These are phyloP conservation scores for Podila minutissima DNA, from an alignment of 192 early-diverging fungal species.

Conservation along the genomic window DNA sequence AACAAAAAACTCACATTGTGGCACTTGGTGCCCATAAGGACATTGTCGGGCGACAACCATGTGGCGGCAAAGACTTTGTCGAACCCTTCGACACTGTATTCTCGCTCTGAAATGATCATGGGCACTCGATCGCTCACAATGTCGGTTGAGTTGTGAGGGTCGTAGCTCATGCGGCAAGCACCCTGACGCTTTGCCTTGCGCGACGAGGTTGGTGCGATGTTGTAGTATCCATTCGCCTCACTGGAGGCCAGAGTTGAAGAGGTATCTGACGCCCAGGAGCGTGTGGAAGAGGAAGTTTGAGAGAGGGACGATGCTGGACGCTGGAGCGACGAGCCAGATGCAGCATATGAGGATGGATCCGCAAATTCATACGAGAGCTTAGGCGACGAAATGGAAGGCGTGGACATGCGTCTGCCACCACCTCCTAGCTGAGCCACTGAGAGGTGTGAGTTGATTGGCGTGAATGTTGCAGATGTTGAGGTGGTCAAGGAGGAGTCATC, in stretches of 20 bases:
- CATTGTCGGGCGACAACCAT: conserved; percentile 61
- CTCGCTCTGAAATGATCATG: conserved; percentile 23
- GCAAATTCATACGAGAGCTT: no score
- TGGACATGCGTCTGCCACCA: conserved; percentile 36
- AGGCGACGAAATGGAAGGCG: conserved; percentile 11
- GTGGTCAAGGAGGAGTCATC: neutral
- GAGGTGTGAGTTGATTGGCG: conserved; percentile 20
- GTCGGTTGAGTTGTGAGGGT: conserved; percentile 1
- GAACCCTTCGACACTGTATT: conserved; percentile 26
- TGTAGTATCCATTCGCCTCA: neutral
- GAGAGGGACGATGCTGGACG: conserved; percentile 2
- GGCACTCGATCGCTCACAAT: conserved; percentile 33
- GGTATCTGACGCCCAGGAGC: conserved; percentile 10
- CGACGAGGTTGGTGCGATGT: neutral
- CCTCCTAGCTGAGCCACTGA: conserved; percentile 14
- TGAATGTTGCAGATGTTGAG: neutral
- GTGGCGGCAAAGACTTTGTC: conserved; percentile 70
- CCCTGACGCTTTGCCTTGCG: neutral
- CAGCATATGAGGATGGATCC: neutral
- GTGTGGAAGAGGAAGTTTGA: conserved; percentile 6
- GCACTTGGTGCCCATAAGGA: conserved; percentile 74
- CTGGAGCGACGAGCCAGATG: neutral
- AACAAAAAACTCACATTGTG: conserved; percentile 39
- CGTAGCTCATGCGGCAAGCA: neutral
- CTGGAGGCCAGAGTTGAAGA: no score